phyloP scores from a whole-genome alignment of 441 rosid species.

The Brassica balearica region DNA sequence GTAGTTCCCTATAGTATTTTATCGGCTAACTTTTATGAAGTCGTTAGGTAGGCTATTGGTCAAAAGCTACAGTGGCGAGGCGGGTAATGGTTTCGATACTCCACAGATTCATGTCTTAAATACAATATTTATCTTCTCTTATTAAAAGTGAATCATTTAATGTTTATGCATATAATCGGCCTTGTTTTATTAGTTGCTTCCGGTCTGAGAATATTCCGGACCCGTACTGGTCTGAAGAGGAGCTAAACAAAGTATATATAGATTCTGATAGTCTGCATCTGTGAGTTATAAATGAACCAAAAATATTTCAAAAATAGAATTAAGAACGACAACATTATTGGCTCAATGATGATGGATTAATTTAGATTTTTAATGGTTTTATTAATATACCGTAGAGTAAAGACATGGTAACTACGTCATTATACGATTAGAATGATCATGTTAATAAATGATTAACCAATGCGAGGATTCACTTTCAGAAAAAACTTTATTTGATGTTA shows the following conservation, averaged over 20 bases:
- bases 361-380: slow-evolving; percentile 3
- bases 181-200: no score
- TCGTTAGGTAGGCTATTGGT: no score
- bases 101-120: no score
- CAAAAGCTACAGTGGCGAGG: no score
- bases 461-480: background rate
- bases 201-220: no score
- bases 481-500: background rate
- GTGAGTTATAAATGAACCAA: background rate
- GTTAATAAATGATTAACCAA: slow-evolving; percentile 12
- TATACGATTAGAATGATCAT: slow-evolving; percentile 21
- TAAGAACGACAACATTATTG: slow-evolving; percentile 3
- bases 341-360: slow-evolving; percentile 16
- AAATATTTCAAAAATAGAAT: background rate
- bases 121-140: no score
- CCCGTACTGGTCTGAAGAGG: background rate
- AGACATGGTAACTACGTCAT: slow-evolving; percentile 31
- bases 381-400: slow-evolving; percentile 30
- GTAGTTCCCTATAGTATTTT: no score
- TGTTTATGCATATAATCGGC: no score
- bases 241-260: background rate
- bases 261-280: background rate
- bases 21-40: no score
- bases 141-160: no score
- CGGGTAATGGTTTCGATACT: no score